Base-by-base conservation (phyloP, 306 rosid genomes). In the Rubus idaeus region DNA sequence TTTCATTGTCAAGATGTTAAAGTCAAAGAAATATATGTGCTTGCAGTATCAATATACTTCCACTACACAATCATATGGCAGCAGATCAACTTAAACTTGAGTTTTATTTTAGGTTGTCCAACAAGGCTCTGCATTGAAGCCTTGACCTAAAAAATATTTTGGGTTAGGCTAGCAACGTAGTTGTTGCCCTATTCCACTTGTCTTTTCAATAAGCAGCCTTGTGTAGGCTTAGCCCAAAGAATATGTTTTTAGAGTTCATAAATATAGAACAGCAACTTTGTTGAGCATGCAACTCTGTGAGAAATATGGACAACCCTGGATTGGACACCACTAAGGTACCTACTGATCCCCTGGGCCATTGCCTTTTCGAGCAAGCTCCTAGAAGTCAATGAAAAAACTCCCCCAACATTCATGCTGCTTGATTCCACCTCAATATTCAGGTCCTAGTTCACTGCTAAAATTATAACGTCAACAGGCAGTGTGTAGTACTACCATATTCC, bases 1-100 rank as follows among this genome's bases (percentile, higher is more conserved):
- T 68, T 50, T 77, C 74, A 75, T 69, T 49, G 37, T 49, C 79
- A 71, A 70, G 57, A 75, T 71, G 71, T 61, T 10, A 51, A 74
- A 69, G 63, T 62, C 73, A 50, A 49, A 63, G 68, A 61, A 53
- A 21, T 11, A 58, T 21, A 40, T 23, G 12, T 16, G 18, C 14
- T 9, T 70, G 30, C 23, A 49, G n/a, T 7, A 70, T 69, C 73
- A 69, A n/a, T 12, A n/a, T 12, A 41, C 66, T 55, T 56, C 49
- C 76, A 73, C 26, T 2, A 21, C 3, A 73, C 68, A 44, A 44
- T 57, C 77, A 74, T 23, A 45, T 0, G 26, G 44, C 44, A 61
- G 16, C 60, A 14, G 53, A 74, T 61, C 35, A 74, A 74, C 8
- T 42, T 23, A 57, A 23, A 73, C 37, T 21, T 44, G 44, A 73